Conservation (phyloP, 805 yeast species). For the Candida qinlingensis region DNA sequence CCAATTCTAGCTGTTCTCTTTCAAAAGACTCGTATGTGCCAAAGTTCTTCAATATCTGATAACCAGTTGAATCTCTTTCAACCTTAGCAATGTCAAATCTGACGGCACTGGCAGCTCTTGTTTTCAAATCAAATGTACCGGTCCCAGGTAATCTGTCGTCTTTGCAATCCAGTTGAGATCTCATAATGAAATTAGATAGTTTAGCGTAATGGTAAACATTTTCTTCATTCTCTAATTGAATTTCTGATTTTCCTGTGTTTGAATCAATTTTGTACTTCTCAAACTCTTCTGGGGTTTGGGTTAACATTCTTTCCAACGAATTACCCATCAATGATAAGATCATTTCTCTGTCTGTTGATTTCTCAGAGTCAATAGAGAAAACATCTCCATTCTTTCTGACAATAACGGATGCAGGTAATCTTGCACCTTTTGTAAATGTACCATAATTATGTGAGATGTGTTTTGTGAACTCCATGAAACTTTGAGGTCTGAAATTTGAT, state of each 20-base stretch:
- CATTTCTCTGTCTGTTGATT: slow-evolving; percentile 59
- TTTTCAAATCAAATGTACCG: slow-evolving; percentile 88
- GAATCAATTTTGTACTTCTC: slow-evolving; percentile 24
- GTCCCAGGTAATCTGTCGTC: slow-evolving; percentile 78
- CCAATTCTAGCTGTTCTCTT: slow-evolving; percentile 71
- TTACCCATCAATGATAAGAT: slow-evolving; percentile 73
- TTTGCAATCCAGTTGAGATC: slow-evolving; percentile 88
- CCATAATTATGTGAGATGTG: slow-evolving; percentile 34
- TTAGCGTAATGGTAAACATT: slow-evolving; percentile 68
- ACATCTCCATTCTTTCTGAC: slow-evolving; percentile 41
- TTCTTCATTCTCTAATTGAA: slow-evolving; percentile 14
- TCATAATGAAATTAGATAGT: slow-evolving; percentile 63
- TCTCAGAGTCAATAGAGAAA: slow-evolving; percentile 68
- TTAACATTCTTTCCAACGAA: slow-evolving; percentile 69
- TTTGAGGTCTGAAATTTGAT: slow-evolving; percentile 54
- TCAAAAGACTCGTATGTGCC: slow-evolving; percentile 81
- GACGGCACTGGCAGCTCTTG: slow-evolving; percentile 85
- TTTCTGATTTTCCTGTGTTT: slow-evolving; percentile 10
- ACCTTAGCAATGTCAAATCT: slow-evolving; percentile 64
- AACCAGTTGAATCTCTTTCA: slow-evolving; percentile 43
- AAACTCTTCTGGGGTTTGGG: slow-evolving; percentile 52
- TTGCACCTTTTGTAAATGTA: slow-evolving; percentile 39
- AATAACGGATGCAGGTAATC: slow-evolving; percentile 51
- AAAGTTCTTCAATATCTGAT: slow-evolving; percentile 53
- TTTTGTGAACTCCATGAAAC: slow-evolving; percentile 39